These are phyloP conservation scores for Mariannaea sp. DNA, from an alignment of 2,329 filamentous ascomycete genomes.

Conservation along the genomic window DNA sequence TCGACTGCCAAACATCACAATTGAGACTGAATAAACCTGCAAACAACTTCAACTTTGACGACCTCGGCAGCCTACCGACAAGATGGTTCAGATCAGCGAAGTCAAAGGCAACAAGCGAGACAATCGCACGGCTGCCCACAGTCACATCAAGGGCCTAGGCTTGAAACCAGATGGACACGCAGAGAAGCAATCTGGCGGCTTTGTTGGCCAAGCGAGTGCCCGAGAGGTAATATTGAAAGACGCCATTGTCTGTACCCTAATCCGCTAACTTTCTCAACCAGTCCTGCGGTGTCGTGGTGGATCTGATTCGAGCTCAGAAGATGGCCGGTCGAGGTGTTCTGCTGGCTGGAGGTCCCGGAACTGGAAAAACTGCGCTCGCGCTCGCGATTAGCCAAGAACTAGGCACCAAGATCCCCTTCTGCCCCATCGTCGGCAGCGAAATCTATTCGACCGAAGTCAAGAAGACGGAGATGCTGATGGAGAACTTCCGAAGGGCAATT, in stretches of 20 bases:
- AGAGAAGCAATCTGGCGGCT: constrained; percentile 78
- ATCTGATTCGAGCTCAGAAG: constrained; percentile 93
- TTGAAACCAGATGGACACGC: constrained; percentile 84
- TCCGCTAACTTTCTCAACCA: constrained; percentile 44
- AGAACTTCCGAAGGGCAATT: constrained; percentile 97
- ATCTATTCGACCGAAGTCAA: constrained; percentile 98
- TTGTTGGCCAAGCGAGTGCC: constrained; percentile 85
- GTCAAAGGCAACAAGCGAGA: constrained; percentile 94
- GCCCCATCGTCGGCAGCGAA: constrained; percentile 96
- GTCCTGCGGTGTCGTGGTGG: constrained; percentile 95
- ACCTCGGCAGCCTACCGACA: constrained; percentile 42
- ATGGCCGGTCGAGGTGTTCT: constrained; percentile 96
- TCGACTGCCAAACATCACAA: constrained; percentile 9
- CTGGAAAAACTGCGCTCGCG: constrained; percentile 95
- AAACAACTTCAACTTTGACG: constrained; percentile 16
- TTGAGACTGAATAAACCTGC: constrained; percentile 2
- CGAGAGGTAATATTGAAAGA: constrained; percentile 71
- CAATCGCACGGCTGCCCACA: constrained; percentile 94
- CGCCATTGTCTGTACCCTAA: background rate
- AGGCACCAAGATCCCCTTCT: constrained; percentile 97
- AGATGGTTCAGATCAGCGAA: constrained; percentile 89
- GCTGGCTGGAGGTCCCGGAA: constrained; percentile 91
- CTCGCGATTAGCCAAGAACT: constrained; percentile 96
- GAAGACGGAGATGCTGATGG: constrained; percentile 99
- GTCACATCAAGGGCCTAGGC: constrained; percentile 95